Base-by-base conservation (phyloP, 179 eudicot species). In the Spinacia oleracea region DNA sequence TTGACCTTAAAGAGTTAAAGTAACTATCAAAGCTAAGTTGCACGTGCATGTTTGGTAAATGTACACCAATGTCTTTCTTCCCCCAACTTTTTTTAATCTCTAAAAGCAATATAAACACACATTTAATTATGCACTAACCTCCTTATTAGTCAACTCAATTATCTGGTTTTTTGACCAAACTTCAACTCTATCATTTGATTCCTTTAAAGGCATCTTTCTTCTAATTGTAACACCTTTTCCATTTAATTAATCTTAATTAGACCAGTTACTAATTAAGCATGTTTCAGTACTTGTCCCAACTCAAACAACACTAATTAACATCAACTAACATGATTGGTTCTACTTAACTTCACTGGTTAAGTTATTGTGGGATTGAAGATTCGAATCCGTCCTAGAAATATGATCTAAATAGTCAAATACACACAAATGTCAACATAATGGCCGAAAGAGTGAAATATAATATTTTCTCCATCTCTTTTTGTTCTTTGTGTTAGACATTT, bases 1-100 rank as follows among this genome's bases (percentile, higher is more conserved):
- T 67, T 77, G 64, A 77, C 64, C 46, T 59, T 5, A 31, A 20
- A 10, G 35, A 4, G 25, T 59, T 5, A 31, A 20, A 10, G 35
- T 9, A 25, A 73, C 59, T 73, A 31, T 73, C 76, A 73, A 73
- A 53, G 73, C 23, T 35, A 18, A 31, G 25, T 77, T 77, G 80
- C 80, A 77, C 80, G 80, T 77, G 80, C 80, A 77, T 77, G 74
- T 68, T 77, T 55, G 80, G 74, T 68, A 69, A 53, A 68, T 77
- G 66, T 69, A 66, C 72, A 48, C 73, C 51, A 60, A 3, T 45
- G 38, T 21, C 60, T 48, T 32, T 35, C 50, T 23, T 53, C 9
- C 70, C 38, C 40, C 40, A 23, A 38, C 40, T 67, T 23, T 40
- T 40, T 35, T 32, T 48, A 72, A 29, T 23, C 23, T 50, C 12